Conservation (phyloP, 345 rosid species). For the Pistacia vera region DNA sequence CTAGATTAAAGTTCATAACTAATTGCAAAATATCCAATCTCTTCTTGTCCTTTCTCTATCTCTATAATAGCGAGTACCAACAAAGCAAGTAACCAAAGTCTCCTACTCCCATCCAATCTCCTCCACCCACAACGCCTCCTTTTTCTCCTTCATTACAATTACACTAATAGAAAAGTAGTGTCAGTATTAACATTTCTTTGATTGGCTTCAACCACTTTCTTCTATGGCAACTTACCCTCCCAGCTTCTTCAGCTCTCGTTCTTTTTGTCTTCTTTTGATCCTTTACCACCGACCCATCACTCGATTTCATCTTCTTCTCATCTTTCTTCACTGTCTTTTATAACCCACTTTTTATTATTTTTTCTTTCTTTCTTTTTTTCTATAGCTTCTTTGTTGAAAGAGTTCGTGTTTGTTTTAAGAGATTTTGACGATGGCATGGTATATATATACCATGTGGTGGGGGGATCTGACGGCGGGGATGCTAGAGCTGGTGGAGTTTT, state of each 20-base stretch:
- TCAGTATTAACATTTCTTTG: neutral
- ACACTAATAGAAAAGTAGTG: too few species aligned
- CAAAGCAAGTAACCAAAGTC: too few species aligned
- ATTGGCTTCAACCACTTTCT: slow-evolving; percentile 23
- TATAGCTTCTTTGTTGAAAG: neutral
- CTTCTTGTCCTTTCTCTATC: too few species aligned
- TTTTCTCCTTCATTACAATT: too few species aligned
- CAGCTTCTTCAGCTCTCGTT: slow-evolving; percentile 1
- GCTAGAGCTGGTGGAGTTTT: slow-evolving; percentile 88
- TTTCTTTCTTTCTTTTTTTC: neutral
- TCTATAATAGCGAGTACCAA: too few species aligned
- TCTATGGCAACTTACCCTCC: slow-evolving; percentile 25
- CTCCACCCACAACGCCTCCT: too few species aligned
- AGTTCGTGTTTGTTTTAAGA: neutral
- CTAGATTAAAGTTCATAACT: too few species aligned
- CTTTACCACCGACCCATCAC: slow-evolving; percentile 57
- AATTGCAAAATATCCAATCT: too few species aligned
- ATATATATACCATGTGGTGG: slow-evolving; percentile 87
- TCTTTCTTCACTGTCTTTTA: slow-evolving; percentile 84
- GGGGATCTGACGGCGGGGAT: slow-evolving; percentile 97
- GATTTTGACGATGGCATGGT: slow-evolving; percentile 61
- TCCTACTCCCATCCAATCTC: too few species aligned
- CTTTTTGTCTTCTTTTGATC: slow-evolving; percentile 31
- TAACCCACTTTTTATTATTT: slow-evolving; percentile 34
- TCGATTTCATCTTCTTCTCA: slow-evolving; percentile 65